Base-by-base conservation (phyloP, 768 basidiomycete species). In the Baorangia bicolor region DNA sequence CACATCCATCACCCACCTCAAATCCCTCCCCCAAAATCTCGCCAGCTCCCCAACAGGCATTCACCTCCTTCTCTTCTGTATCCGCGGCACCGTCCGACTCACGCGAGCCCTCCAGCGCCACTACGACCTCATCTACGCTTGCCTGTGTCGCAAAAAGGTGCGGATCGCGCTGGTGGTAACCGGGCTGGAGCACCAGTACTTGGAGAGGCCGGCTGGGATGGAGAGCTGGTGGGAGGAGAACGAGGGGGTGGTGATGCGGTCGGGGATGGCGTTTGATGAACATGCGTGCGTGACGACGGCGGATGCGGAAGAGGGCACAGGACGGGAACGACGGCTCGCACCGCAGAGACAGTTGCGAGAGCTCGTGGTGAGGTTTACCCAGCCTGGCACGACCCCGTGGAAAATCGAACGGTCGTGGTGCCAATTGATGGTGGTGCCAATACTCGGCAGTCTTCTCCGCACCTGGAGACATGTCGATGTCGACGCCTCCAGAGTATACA, bases 81-180 rank as follows among this genome's bases (percentile, higher is more conserved):
- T 57, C 25, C 45, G 51, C 27, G 56, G 51, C 31, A 55, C 53
- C 2, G 21, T 27, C 7, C 31, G 51, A 6, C 16, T 48, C 34
- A 57, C 44, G 21, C 45, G 28, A 23, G 33, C 18, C 27, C 27
- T 47, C 12, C n/a, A 35, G 18, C 33, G 13, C 2, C 45, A 49
- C 2, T 57, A 57, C 41, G 35, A 54, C 11, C 35, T 54, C 9
- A 40, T 57, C 21, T 33, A 54, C 14, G 21, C 34, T 5, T 6
- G 2, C 1, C 13, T 48, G 21, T 57, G 38, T 28, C 34, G 18
- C 31, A 49, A 31, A 49, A 40, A 37, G 33, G 51, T 54, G 21
- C 56, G 50, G 11, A 48, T 57, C n/a, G 56, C 14, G 4, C 30
- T 57, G 25, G 56, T 57, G 0, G 51, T 57, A 27, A 53, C 45